A percentile compares a stretch with the other conserved stretches of the same genome.
Evolutionary conservation across 1,139 yeast species (phyloP).

Genomic region (Suhomyces yuchorum): DNA sequence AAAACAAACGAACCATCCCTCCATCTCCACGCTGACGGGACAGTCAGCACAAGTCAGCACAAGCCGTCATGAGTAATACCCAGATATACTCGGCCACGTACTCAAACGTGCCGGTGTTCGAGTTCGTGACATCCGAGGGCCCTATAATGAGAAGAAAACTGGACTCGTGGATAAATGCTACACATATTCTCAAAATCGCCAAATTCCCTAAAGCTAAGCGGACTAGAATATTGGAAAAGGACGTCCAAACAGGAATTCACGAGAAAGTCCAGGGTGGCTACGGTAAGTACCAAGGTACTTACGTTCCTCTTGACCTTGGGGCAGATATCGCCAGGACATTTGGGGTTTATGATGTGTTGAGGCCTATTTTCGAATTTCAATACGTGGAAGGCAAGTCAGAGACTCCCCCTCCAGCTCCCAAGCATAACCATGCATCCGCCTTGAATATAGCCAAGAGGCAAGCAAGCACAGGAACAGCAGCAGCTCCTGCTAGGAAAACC

Average conservation of each 20-base stretch:
- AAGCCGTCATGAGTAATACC: conserved; percentile 27
- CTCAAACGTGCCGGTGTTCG: conserved; percentile 78
- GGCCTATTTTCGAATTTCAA: conserved; percentile 67
- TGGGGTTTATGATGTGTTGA: conserved; percentile 64
- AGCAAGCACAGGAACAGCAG: conserved; percentile 24
- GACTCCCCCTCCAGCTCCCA: conserved; percentile 83
- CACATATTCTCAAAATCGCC: conserved; percentile 86
- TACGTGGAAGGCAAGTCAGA: conserved; percentile 57
- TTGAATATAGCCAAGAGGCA: conserved; percentile 50
- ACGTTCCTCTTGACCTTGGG: conserved; percentile 74
- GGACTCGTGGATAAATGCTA: conserved; percentile 89
- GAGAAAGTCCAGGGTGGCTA: conserved; percentile 96
- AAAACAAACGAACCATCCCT: neutral
- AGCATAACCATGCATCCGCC: conserved; percentile 74
- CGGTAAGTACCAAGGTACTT: conserved; percentile 94
- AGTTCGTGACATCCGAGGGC: conserved; percentile 67
- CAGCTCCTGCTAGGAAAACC: conserved; percentile 25
- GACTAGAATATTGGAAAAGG: conserved; percentile 82
- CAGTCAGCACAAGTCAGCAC: conserved; percentile 1
- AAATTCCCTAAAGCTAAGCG: conserved; percentile 84
- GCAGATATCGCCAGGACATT: conserved; percentile 64
- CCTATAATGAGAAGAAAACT: conserved; percentile 79
- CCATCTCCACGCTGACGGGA: neutral
- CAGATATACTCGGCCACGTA: conserved; percentile 78
- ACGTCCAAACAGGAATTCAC: conserved; percentile 81